phyloP scores from a whole-genome alignment of 306 rosid genomes.

The Bauhinia variegata region DNA sequence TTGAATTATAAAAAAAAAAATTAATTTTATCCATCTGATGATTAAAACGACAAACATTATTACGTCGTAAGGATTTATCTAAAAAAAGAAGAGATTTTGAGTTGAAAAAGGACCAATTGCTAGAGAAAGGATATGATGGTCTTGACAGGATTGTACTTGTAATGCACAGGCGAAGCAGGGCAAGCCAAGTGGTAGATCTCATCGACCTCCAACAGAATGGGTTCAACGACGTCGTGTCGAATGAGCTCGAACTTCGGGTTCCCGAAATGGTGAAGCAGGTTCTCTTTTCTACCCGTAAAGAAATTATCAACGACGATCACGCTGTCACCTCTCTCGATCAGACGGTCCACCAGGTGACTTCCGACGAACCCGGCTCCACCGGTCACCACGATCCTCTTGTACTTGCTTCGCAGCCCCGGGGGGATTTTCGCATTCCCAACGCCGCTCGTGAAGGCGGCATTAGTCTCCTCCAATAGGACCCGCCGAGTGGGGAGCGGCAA shows the following conservation, averaged over 20 bases:
- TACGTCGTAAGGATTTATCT: too few species aligned
- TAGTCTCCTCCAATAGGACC: constrained; percentile 49
- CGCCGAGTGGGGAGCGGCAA: constrained; percentile 48
- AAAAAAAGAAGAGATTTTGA: background rate
- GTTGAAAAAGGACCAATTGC: too few species aligned
- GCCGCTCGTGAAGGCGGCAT: background rate
- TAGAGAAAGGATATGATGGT: constrained; percentile 59
- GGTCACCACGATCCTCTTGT: constrained; percentile 68
- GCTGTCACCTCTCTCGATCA: constrained; percentile 76
- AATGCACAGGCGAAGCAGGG: constrained; percentile 94
- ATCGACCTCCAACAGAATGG: constrained; percentile 83
- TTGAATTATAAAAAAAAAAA: too few species aligned
- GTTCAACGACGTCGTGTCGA: constrained; percentile 90
- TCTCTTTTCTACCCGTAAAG: constrained; percentile 85
- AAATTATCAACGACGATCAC: constrained; percentile 85
- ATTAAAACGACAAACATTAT: too few species aligned
- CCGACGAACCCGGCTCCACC: constrained; percentile 99
- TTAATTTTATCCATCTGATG: too few species aligned
- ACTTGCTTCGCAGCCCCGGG: constrained; percentile 42
- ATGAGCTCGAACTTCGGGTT: constrained; percentile 85
- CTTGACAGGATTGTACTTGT: constrained; percentile 95
- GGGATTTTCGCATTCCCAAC: constrained; percentile 45
- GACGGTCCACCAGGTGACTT: constrained; percentile 89
- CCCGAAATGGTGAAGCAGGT: constrained; percentile 70
- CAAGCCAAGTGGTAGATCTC: constrained; percentile 97